phyloP scores from a whole-genome alignment of 805 yeast species.

The Barnettozyma pratensis region DNA sequence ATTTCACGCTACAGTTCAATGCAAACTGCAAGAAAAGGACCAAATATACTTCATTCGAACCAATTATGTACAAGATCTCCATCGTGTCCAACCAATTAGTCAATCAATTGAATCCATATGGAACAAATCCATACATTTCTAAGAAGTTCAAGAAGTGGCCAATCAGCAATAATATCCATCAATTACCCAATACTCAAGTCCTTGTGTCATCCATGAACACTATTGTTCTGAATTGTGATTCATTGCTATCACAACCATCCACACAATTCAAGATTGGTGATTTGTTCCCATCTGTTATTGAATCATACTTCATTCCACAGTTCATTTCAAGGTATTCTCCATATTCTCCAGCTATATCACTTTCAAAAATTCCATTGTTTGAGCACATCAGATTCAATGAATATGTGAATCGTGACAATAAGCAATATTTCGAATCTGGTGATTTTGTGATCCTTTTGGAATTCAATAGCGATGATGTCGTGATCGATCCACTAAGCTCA shows the following conservation, averaged over 20 bases:
- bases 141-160: constrained; percentile 22
- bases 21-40: constrained; percentile 11
- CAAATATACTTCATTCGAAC: constrained; percentile 4
- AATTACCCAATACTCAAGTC: constrained; percentile 15
- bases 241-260: background rate
- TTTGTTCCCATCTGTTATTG: constrained; percentile 15
- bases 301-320: constrained; percentile 12
- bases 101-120: constrained; percentile 13
- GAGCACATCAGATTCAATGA: constrained; percentile 10
- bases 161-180: constrained; percentile 21
- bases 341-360: constrained; percentile 11
- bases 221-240: constrained; percentile 14
- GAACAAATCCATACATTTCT: constrained; percentile 9
- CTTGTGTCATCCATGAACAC: constrained; percentile 19
- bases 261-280: constrained; percentile 1
- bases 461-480: constrained; percentile 17
- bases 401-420: constrained; percentile 6
- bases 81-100: constrained; percentile 16
- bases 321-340: no score
- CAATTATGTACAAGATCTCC: constrained; percentile 21
- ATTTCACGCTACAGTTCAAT: constrained; percentile 15
- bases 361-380: constrained; percentile 10
- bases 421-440: constrained; percentile 1
- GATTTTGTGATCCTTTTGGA: constrained; percentile 19
- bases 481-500: constrained; percentile 18